phyloP scores from a whole-genome alignment of 2,329 filamentous ascomycete genomes.

The Aspergillus ustus region DNA sequence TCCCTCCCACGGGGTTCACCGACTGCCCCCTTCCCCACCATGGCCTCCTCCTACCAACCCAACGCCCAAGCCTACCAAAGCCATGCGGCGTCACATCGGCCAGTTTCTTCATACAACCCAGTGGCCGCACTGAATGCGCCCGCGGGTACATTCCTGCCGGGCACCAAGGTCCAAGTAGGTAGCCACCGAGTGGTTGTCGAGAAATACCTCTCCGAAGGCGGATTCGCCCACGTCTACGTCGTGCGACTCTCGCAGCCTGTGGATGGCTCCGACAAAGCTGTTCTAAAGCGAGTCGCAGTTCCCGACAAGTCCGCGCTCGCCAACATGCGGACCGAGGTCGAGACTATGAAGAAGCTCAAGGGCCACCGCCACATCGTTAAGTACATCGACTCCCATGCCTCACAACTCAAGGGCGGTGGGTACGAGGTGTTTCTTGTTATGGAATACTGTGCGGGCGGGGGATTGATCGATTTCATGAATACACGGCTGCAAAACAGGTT shows the following conservation, averaged over 20 bases:
- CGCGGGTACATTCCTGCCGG: constrained; percentile 87
- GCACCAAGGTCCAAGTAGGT: constrained; percentile 96
- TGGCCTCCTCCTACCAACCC: constrained; percentile 40
- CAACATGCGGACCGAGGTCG: constrained; percentile 97
- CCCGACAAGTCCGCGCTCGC: constrained; percentile 93
- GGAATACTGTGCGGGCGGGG: constrained; percentile 95
- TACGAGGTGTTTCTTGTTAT: constrained; percentile 98
- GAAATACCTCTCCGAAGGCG: constrained; percentile 96
- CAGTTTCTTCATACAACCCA: constrained; percentile 40
- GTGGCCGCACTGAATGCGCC: constrained; percentile 49
- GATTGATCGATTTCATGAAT: constrained; percentile 99
- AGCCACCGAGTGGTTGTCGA: constrained; percentile 91
- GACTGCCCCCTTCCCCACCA: constrained; percentile 28
- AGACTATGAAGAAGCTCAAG: constrained; percentile 99
- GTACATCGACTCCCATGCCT: constrained; percentile 98
- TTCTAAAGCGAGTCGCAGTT: constrained; percentile 93
- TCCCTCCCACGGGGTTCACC: constrained; percentile 31
- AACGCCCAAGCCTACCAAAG: constrained; percentile 35
- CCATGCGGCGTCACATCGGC: constrained; percentile 35
- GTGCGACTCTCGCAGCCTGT: constrained; percentile 81
- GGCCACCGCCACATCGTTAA: constrained; percentile 95
- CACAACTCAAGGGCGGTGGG: constrained; percentile 86
- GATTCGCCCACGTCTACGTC: constrained; percentile 97
- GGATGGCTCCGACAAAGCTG: constrained; percentile 78
- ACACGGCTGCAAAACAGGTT: constrained; percentile 93